A percentile compares a stretch with the other conserved stretches of the same genome.
These are phyloP conservation scores for Penicillium lagena DNA, from an alignment of 495 filamentous ascomycete species.

Conservation along the genomic window DNA sequence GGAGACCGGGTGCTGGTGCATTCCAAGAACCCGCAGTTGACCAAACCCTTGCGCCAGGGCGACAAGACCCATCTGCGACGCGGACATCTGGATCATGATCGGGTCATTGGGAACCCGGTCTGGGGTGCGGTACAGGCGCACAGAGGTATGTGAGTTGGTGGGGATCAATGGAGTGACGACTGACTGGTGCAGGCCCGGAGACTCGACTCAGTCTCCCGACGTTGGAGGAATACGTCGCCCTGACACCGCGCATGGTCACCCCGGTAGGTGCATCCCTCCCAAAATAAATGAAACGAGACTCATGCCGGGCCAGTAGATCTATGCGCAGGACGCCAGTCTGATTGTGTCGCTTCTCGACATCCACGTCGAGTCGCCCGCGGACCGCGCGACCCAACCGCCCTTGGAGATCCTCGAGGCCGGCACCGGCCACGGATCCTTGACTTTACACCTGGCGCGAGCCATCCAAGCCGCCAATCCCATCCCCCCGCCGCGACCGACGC, in stretches of 20 bases:
- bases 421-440: constrained; percentile 72
- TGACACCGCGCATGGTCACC: constrained; percentile 60
- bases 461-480: constrained; percentile 64
- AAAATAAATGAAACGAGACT: constrained; percentile 5
- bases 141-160: constrained; percentile 26
- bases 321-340: constrained; percentile 61
- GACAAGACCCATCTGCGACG: constrained; percentile 39
- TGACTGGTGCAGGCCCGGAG: constrained; percentile 24
- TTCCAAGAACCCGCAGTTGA: constrained; percentile 42
- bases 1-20: constrained; percentile 54
- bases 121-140: constrained; percentile 48
- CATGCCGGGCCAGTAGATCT: constrained; percentile 49
- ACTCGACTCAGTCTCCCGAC: constrained; percentile 57
- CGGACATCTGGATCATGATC: constrained; percentile 48
- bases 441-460: constrained; percentile 64
- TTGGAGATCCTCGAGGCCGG: constrained; percentile 77
- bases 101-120: constrained; percentile 57
- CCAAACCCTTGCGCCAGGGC: constrained; percentile 39
- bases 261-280: constrained; percentile 45
- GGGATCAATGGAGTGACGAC: background rate
- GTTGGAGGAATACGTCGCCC: constrained; percentile 62
- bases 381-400: constrained; percentile 13
- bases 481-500: constrained; percentile 26
- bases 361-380: constrained; percentile 42
- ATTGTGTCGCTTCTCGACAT: constrained; percentile 72